Evolutionary conservation across 2,329 filamentous ascomycete genomes (phyloP), one percentile per base, ranked within the genome.

Genomic region (Phialophora verrucosa): DNA sequence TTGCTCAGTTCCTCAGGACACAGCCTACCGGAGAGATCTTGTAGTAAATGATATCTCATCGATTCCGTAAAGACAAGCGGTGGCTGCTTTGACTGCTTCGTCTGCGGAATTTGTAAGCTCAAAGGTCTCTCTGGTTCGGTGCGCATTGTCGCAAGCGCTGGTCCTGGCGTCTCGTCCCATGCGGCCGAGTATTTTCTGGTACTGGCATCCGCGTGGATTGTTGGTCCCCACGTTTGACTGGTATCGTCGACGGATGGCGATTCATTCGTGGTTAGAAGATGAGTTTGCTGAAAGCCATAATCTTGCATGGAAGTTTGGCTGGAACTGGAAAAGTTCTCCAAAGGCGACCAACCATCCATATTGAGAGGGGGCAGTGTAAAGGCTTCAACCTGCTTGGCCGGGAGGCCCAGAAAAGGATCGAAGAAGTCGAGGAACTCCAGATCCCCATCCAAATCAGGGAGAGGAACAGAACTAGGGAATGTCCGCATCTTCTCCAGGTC

Each of bases 401-500:
- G 60, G 44, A 69, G 42, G 3, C 67, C 67, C 14, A 66, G 25
- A 38, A 69, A 69, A 3, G 67, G 67, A 23, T 69, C 67, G 62
- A 69, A 69, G 64, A 69, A 69, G 25, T 69, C 64, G 12, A 69
- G 67, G 31, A 69, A 66, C n/a, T 66, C 67, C 35, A 68, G 53
- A 44, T 66, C 68, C 10, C 62, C 66, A 35, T 68, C 64, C 12
- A 67, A 59, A 38, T 68, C 66, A n/a, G 66, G 66, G 38, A 68
- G 51, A 47, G 66, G 63, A 5, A 68, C 63, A 25, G 66, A 65
- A 23, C 58, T 68, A 6, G 66, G 66, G 38, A 68, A 68, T 12
- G 66, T 68, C 27, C 66, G 66, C 63, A 68, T 65, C 51, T 65
- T 65, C 32, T 68, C 63, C n/a, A 68, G 59, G 14, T 68, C 63